Conservation (phyloP, 768 basidiomycete genomes). For the Kondoa malvinella region DNA sequence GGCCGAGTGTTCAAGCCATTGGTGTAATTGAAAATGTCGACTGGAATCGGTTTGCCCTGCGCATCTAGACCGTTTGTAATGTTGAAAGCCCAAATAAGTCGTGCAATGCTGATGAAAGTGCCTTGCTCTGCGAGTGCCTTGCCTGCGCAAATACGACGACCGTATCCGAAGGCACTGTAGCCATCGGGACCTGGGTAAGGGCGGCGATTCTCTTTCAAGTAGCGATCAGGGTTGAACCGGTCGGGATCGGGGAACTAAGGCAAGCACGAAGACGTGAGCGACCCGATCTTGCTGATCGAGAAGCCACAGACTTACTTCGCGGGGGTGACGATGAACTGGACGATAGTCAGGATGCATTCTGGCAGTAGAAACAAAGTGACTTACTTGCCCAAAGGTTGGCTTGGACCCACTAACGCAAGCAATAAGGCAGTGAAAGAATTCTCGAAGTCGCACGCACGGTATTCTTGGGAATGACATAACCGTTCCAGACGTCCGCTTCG, state of each 20-base stretch:
- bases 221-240: constrained; percentile 10
- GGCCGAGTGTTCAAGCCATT: neutral
- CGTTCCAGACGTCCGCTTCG: constrained; percentile 17
- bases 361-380: too few species aligned
- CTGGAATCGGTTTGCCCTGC: constrained; percentile 16
- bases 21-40: constrained; percentile 13
- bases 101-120: constrained; percentile 23
- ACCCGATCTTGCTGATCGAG: too few species aligned
- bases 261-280: too few species aligned
- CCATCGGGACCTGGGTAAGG: constrained; percentile 16
- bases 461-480: constrained; percentile 18
- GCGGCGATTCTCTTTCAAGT: constrained; percentile 7
- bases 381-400: too few species aligned
- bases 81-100: constrained; percentile 24
- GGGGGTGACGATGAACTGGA: constrained; percentile 17
- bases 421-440: too few species aligned
- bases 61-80: constrained; percentile 15
- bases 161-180: constrained; percentile 17
- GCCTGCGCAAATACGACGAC: constrained; percentile 9
- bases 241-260: constrained; percentile 25
- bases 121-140: constrained; percentile 6
- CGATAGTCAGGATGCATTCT: constrained; percentile 13
- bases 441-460: constrained; percentile 8
- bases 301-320: too few species aligned
- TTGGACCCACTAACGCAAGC: neutral